Base-by-base conservation (phyloP, 1,284 basidiomycete species). In the Ganoderma resinaceum region DNA sequence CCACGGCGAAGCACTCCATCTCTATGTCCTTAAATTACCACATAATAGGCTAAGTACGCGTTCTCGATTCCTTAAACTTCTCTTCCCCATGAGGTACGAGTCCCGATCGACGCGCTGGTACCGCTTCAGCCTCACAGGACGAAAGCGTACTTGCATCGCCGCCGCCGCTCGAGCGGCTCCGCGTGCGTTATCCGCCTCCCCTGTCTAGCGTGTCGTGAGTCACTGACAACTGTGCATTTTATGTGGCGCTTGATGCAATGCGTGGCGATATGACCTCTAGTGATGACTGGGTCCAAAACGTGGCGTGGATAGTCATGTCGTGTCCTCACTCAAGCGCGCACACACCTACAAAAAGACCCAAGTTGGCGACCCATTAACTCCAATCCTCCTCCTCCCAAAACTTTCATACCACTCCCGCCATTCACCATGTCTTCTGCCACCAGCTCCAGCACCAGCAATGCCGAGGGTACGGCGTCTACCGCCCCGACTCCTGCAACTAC, bases 101-200 rank as follows among this genome's bases (percentile, higher is more conserved):
- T 9, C 20, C n/a, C 20, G 20, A n/a, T 8, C 7, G 16, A n/a
- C 43, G 5, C 20, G 9, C 43, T 9, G 7, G 43, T 46, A n/a
- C 43, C 43, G n/a, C 16, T 14, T 18, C 3, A n/a, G 20, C n/a
- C 8, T n/a, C 43, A 9, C 20, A 8, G 20, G 20, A n/a, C n/a
- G 74, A 84, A 29, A 11, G 37, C 37, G 37, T n/a, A n/a, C n/a
- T n/a, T 12, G 9, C 84, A 83, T 20, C 29, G 52, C 52, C 52
- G 11, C 52, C 16, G 18, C 29, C 31, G 1, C 16, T 8, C 18
- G 46, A 55, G 29, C 29, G 52, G 29, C 7, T 55, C 52, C 52
- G 52, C 52, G 46, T 49, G 26, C 26, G 12, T 12, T 26, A 26
- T 20, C 8, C 20, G 6, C 46, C 23, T 26, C 23, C 1, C 23